A percentile compares a stretch with the other conserved stretches of the same genome.
These are phyloP conservation scores for Aureoboletus auriporus DNA, from an alignment of 768 basidiomycete species.

Conservation along the genomic window DNA sequence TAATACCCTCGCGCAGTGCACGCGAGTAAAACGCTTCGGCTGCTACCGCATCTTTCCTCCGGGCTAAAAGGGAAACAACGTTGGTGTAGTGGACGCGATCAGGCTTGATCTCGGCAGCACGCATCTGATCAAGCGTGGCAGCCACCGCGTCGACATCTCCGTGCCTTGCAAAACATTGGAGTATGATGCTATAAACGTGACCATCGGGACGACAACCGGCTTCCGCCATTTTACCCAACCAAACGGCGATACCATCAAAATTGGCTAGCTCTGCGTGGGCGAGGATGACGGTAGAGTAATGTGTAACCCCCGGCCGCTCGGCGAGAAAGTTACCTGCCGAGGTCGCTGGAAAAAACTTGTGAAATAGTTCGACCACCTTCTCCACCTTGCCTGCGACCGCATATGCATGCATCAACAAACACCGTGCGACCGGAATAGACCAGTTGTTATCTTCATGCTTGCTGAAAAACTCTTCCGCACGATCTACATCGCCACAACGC, in stretches of 20 bases:
- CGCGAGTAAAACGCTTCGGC: conserved; percentile 66
- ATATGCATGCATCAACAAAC: conserved; percentile 53
- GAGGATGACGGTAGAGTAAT: conserved; percentile 55
- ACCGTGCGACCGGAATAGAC: conserved; percentile 29
- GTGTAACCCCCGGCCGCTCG: conserved; percentile 40
- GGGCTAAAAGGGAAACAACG: conserved; percentile 63
- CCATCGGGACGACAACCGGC: conserved; percentile 51
- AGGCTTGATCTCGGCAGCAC: conserved; percentile 41
- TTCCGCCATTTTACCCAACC: conserved; percentile 50
- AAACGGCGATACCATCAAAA: conserved; percentile 44
- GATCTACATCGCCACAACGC: conserved; percentile 45
- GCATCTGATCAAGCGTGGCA: conserved; percentile 59
- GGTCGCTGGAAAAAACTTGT: conserved; percentile 47
- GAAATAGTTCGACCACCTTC: conserved; percentile 47
- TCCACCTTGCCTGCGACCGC: conserved; percentile 42
- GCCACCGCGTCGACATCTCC: conserved; percentile 54
- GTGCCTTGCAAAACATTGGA: conserved; percentile 50
- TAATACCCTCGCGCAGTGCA: conserved; percentile 57
- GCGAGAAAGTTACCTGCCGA: conserved; percentile 23
- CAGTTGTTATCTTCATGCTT: conserved; percentile 29
- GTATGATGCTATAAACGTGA: conserved; percentile 55
- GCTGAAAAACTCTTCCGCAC: conserved; percentile 42
- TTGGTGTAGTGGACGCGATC: conserved; percentile 57
- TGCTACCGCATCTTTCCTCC: conserved; percentile 54
- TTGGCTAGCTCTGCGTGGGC: conserved; percentile 49